These are phyloP conservation scores for Venturia carpophila DNA, from an alignment of 2,329 filamentous ascomycete species.

Conservation along the genomic window DNA sequence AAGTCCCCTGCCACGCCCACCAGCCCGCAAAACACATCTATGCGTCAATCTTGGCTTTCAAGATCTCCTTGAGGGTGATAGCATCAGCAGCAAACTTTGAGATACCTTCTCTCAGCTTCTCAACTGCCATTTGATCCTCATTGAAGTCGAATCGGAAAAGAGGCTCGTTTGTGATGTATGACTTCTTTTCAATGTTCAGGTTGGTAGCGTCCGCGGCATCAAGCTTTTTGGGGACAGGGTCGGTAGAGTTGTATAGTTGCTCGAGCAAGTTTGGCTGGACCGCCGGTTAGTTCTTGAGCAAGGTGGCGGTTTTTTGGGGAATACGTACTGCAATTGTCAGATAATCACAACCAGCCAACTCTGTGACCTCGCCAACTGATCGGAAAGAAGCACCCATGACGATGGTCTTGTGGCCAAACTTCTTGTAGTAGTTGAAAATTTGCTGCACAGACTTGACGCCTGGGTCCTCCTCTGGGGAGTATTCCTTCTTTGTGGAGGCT, in stretches of 20 bases:
- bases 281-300: constrained; percentile 5
- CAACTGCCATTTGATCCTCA: constrained; percentile 97
- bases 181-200: constrained; percentile 77
- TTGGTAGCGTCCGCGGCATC: constrained; percentile 56
- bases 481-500: constrained; percentile 89
- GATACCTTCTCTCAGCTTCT: constrained; percentile 99
- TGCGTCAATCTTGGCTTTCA: constrained; percentile 70
- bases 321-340: constrained; percentile 83
- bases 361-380: constrained; percentile 91
- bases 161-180: constrained; percentile 83
- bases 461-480: constrained; percentile 81
- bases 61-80: constrained; percentile 82
- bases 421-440: constrained; percentile 99
- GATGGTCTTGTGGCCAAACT: constrained; percentile 97
- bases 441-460: constrained; percentile 86
- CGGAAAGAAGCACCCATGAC: constrained; percentile 99
- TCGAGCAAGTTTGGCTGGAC: constrained; percentile 80
- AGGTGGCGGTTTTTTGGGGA: background rate
- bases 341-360: constrained; percentile 97
- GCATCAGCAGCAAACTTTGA: constrained; percentile 98
- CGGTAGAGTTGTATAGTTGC: constrained; percentile 79
- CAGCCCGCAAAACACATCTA: background rate
- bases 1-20: background rate
- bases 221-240: constrained; percentile 85
- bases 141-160: constrained; percentile 98